Evolutionary conservation across 176 grass and related monocot species (phyloP).

Genomic region (Eleusine indica): DNA sequence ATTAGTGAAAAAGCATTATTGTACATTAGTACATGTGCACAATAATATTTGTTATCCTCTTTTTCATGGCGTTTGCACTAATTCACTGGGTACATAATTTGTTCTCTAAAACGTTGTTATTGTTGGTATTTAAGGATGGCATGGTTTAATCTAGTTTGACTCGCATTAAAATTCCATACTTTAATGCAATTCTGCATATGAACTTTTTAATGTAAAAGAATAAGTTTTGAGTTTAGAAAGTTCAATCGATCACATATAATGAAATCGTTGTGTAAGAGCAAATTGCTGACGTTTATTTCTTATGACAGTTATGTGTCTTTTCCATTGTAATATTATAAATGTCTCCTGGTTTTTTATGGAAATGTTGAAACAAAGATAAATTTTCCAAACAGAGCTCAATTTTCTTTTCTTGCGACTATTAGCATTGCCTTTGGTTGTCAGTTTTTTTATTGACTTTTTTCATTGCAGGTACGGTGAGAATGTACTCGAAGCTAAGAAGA

Average conservation of each 20-base stretch:
- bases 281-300: too few species aligned
- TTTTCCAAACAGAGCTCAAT: too few species aligned
- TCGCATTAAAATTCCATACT: too few species aligned
- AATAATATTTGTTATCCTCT: too few species aligned
- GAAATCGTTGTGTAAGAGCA: too few species aligned
- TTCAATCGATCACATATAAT: too few species aligned
- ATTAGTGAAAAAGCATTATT: too few species aligned
- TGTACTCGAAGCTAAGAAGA: conserved; percentile 75
- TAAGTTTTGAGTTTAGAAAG: background rate
- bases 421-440: background rate
- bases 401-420: background rate
- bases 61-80: background rate
- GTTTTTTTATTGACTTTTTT: conserved; percentile 15
- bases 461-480: conserved; percentile 88
- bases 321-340: too few species aligned
- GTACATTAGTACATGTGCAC: too few species aligned
- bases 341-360: background rate
- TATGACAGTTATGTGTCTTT: too few species aligned
- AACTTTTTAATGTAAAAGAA: background rate
- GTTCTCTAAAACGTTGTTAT: background rate
- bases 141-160: background rate
- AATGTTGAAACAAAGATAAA: background rate
- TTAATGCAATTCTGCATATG: background rate
- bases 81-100: too few species aligned
- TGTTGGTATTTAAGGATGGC: background rate